Evolutionary conservation across 2,329 filamentous ascomycete genomes (phyloP).

Genomic region (Trichoderma gracile): DNA sequence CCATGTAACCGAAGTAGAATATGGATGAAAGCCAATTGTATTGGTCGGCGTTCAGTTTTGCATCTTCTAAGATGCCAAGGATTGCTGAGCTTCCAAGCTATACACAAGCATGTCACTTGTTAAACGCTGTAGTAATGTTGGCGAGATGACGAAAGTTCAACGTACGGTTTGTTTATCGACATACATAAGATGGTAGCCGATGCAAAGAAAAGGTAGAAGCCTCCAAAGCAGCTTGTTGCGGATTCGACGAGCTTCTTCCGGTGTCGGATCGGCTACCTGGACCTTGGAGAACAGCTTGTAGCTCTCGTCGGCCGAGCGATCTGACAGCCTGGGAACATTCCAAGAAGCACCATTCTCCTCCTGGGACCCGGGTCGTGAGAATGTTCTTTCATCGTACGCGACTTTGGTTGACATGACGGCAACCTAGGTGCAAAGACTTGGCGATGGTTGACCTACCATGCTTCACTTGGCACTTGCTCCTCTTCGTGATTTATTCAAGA

Average conservation of each 20-base stretch:
- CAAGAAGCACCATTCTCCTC: background rate
- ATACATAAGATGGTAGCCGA: constrained; percentile 45
- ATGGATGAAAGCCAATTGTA: constrained; percentile 40
- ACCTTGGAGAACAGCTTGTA: constrained; percentile 45
- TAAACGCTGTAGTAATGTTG: background rate
- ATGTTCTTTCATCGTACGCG: constrained; percentile 13
- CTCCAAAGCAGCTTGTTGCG: constrained; percentile 41
- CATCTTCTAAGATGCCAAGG: constrained; percentile 27
- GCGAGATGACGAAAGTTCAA: background rate
- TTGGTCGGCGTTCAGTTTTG: constrained; percentile 25
- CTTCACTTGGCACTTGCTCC: background rate
- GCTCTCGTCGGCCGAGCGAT: constrained; percentile 44
- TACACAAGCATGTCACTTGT: background rate
- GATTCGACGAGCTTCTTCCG: constrained; percentile 36
- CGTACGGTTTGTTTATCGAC: constrained; percentile 43
- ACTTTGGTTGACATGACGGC: background rate
- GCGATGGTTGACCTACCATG: too few relatives aligned
- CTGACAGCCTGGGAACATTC: constrained; percentile 37
- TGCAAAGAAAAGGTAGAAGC: constrained; percentile 42
- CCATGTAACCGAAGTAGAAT: constrained; percentile 54
- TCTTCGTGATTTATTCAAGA: background rate
- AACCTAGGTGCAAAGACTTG: background rate
- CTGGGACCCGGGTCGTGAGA: background rate
- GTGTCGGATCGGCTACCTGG: constrained; percentile 40
- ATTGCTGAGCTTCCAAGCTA: constrained; percentile 28